Base-by-base conservation (phyloP, 176 grass and related monocot genomes). In the Juncus inflexus region DNA sequence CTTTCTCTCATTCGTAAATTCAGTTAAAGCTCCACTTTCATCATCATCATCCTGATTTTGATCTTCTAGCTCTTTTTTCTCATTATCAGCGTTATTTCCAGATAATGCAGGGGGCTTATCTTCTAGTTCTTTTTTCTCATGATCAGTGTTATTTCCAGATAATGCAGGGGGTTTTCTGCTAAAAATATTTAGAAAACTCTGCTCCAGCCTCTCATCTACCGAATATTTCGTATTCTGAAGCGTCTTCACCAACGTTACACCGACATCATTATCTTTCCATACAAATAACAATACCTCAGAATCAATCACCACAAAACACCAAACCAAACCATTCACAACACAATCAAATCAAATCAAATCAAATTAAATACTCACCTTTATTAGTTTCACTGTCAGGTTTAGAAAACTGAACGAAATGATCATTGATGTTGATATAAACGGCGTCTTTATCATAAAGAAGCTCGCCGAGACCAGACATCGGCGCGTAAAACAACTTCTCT, bases 381-480 rank as follows among this genome's bases (percentile, higher is more conserved):
- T 53, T 57, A 62, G 65, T 76, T n/a, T 89, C 42, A 47, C 67
- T 85, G 36, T 83, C 88, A 58, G 49, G 77, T 76, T 86, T 92
- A 50, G 88, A 92, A 76, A 89, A 99, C 61, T 99, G 94, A 64
- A 99, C 85, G 84, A 89, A 83, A 86, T 99, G 94, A 67, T 89
- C 88, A 78, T 99, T 99, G 57, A 99, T 92, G 59, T 89, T 80
- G 64, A 92, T 92, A 79, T 99, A 99, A 54, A 99, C 85, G 3
- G 94, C 88, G 55, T 99, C 94, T 70, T 89, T 89, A 69, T 99
- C 94, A 73, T 92, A 99, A 43, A 99, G 83, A 70, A 99, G 85
- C 69, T 92, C 88, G 35, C 94, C 94, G 75, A 99, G 88, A 73
- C 94, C 94, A 86, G 88, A 92, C 94, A 99, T 92, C 15, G 94